phyloP scores from a whole-genome alignment of 1,284 basidiomycete species.

The Sphaerobolus stellatus region DNA sequence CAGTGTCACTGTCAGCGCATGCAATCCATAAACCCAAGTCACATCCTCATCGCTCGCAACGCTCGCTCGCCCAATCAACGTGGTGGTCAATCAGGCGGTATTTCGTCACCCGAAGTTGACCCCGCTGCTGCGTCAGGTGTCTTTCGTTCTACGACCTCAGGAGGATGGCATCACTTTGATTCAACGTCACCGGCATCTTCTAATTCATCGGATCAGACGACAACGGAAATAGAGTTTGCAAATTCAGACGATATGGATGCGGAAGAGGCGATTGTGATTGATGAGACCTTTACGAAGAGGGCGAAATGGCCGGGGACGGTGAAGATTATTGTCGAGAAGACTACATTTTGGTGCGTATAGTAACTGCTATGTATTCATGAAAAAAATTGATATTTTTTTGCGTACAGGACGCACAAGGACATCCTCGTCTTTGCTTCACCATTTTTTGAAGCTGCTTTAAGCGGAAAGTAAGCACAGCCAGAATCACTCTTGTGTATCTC shows the following conservation, averaged over 20 bases:
- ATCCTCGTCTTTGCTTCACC: constrained; percentile 81
- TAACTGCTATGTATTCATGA: not conserved
- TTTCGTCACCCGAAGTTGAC: constrained; percentile 12
- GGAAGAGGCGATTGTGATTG: constrained; percentile 64
- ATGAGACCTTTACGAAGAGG: constrained; percentile 67
- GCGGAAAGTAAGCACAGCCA: constrained; percentile 57
- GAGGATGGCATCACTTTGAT: constrained; percentile 73
- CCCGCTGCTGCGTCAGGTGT: constrained; percentile 74
- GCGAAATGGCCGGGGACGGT: constrained; percentile 73
- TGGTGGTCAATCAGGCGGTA: not conserved
- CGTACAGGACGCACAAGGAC: constrained; percentile 78
- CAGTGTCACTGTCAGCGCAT: too few species aligned
- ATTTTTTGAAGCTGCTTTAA: constrained; percentile 82
- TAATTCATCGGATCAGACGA: too few species aligned
- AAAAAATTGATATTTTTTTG: constrained; percentile 2
- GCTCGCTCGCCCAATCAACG: constrained; percentile 74
- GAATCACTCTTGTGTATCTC: not conserved
- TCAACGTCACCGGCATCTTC: too few species aligned
- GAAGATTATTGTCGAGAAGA: constrained; percentile 80
- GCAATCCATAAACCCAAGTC: constrained; percentile 64
- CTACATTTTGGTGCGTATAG: constrained; percentile 72
- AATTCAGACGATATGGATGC: constrained; percentile 54
- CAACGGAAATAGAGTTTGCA: constrained; percentile 55
- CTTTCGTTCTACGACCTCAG: constrained; percentile 72
- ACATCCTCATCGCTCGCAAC: constrained; percentile 81